Evolutionary conservation across 805 yeast genomes (phyloP), one percentile per base, ranked within the genome.

Genomic region (Candida pseudofarinosa): DNA sequence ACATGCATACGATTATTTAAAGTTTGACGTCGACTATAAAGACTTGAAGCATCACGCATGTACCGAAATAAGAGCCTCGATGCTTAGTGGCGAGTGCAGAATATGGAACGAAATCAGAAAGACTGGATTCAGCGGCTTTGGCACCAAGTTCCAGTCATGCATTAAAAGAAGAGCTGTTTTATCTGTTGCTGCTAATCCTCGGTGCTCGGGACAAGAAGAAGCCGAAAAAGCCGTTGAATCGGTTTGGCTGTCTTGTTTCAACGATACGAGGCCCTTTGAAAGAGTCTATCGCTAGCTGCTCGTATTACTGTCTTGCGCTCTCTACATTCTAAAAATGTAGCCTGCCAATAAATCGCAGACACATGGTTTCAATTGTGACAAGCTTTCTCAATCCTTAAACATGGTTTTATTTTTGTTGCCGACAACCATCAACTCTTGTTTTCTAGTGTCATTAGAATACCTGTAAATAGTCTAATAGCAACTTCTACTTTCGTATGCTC

Each of bases 251-350:
- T 83, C 91, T 37, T 93, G 99, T 60, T 93, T 89, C 60, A 83
- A 82, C 55, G 99, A 93, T 58, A 91, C 98, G 1, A 73, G 99
- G 55, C 99, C 99, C 1, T 93, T 88, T 63, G 98, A 93, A 54
- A 83, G 87, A 56, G 90, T 93, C 30, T 93, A 88, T 60, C 74
- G 88, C 47, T 38, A 38, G 33, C 8, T 35, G 31, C 31, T 26
- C 31, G n/a, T n/a, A n/a, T n/a, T n/a, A n/a, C n/a, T n/a, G n/a
- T n/a, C n/a, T n/a, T n/a, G n/a, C n/a, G n/a, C n/a, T n/a, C n/a
- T n/a, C n/a, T n/a, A n/a, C n/a, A n/a, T n/a, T n/a, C n/a, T n/a
- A n/a, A n/a, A n/a, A n/a, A n/a, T n/a, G n/a, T n/a, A n/a, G n/a
- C n/a, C n/a, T n/a, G n/a, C n/a, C 19, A 6, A 6, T 18, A 19